phyloP scores from a whole-genome alignment of 169 alveolate species.

The Amoebophrya sp. region DNA sequence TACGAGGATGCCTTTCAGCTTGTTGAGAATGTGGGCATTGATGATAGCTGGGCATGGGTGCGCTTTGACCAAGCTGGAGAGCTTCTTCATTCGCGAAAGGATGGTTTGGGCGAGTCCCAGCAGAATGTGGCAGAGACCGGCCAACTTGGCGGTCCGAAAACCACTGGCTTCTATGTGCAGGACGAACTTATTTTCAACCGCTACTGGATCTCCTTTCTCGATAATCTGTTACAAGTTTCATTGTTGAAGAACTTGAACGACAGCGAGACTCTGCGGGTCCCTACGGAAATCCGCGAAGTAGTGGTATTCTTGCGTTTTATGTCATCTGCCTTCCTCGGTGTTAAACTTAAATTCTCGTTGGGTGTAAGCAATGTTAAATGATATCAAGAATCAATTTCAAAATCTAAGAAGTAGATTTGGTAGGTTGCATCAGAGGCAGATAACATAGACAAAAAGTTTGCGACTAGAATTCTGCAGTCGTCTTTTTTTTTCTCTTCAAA shows the following conservation, averaged over 20 bases:
- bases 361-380: neutral
- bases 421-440: no score
- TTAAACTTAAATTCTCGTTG: neutral
- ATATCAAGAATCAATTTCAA: neutral
- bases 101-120: neutral
- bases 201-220: constrained; percentile 5
- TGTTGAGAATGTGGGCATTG: neutral
- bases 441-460: no score
- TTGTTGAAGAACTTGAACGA: constrained; percentile 2
- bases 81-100: neutral
- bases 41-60: neutral
- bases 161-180: neutral
- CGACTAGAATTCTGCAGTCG: no score
- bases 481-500: no score
- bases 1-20: constrained; percentile 4
- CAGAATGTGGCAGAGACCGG: neutral
- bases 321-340: neutral
- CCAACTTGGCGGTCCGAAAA: neutral
- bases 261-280: neutral
- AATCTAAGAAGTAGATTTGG: no score
- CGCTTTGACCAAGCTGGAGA: neutral
- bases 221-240: neutral
- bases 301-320: neutral
- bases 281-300: neutral
- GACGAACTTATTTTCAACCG: neutral